phyloP scores from a whole-genome alignment of 2,329 filamentous ascomycete genomes.

The Aureobasidium melanogenum region DNA sequence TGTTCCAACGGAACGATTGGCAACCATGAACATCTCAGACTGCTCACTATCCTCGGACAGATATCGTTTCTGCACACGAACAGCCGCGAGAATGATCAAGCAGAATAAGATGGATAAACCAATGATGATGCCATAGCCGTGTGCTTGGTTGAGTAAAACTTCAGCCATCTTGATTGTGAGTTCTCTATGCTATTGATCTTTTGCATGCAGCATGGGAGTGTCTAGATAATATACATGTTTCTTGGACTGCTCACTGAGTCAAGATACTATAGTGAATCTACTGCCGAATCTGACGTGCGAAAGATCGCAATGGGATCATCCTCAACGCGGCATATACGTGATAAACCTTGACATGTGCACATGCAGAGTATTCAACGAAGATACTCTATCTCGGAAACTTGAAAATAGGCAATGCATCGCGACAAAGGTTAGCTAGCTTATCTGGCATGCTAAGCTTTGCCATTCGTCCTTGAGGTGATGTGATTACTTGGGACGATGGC shows the following conservation, averaged over 20 bases:
- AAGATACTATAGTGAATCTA: neutral
- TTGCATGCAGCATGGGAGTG: neutral
- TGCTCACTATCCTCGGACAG: slow-evolving; percentile 35
- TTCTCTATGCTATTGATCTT: neutral
- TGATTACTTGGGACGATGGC: neutral
- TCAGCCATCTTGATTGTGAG: slow-evolving; percentile 15
- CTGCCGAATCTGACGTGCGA: slow-evolving; percentile 11
- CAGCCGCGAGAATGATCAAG: slow-evolving; percentile 37
- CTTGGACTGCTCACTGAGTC: neutral
- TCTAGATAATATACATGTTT: neutral
- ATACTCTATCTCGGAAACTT: neutral
- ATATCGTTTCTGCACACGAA: slow-evolving; percentile 38
- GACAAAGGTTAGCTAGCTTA: neutral
- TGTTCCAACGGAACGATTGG: slow-evolving; percentile 22
- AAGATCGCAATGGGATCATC: slow-evolving; percentile 12
- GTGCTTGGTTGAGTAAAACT: slow-evolving; percentile 25
- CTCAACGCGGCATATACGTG: slow-evolving; percentile 2
- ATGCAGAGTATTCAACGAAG: neutral
- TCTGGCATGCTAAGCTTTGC: neutral
- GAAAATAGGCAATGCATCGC: neutral
- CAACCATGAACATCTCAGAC: slow-evolving; percentile 38
- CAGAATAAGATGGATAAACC: slow-evolving; percentile 41
- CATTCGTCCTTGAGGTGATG: neutral
- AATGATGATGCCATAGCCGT: slow-evolving; percentile 40
- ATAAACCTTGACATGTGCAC: neutral